phyloP scores from a whole-genome alignment of 805 yeast species.

The Candida insectorum region DNA sequence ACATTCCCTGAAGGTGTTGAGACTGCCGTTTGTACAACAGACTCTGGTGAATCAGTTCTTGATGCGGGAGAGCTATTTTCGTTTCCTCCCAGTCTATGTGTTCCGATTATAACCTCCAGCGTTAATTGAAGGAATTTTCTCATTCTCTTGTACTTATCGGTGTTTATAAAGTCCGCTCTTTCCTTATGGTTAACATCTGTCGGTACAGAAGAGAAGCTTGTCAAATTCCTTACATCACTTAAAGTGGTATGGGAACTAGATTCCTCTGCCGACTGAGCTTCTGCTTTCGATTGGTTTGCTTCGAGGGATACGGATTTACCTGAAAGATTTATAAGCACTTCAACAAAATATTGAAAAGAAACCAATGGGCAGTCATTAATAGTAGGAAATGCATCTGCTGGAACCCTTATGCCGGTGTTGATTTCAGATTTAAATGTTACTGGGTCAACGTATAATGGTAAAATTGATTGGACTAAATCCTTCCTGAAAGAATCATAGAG shows the following conservation, averaged over 20 bases:
- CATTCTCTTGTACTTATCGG: slow-evolving; percentile 71
- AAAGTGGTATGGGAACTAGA: slow-evolving; percentile 3
- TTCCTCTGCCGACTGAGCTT: slow-evolving; percentile 1
- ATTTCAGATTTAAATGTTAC: slow-evolving; percentile 52
- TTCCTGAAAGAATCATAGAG: slow-evolving; percentile 74
- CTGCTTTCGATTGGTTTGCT: background rate
- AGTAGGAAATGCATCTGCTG: slow-evolving; percentile 84
- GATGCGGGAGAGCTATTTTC: slow-evolving; percentile 2
- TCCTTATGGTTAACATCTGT: slow-evolving; percentile 24
- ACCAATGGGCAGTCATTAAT: slow-evolving; percentile 68
- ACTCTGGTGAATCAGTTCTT: background rate
- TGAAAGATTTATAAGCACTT: slow-evolving; percentile 76
- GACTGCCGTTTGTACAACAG: too few relatives aligned
- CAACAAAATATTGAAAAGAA: slow-evolving; percentile 80
- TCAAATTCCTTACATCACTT: slow-evolving; percentile 22
- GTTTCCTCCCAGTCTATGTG: slow-evolving; percentile 47
- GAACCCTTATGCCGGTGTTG: slow-evolving; percentile 64
- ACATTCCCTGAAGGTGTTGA: slow-evolving; percentile 5
- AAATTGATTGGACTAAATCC: slow-evolving; percentile 72
- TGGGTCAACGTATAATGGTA: slow-evolving; percentile 80
- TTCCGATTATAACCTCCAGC: slow-evolving; percentile 78
- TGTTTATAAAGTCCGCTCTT: slow-evolving; percentile 57
- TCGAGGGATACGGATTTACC: slow-evolving; percentile 43
- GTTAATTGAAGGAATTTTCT: slow-evolving; percentile 80
- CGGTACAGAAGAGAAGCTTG: slow-evolving; percentile 18